A percentile compares a stretch with the other conserved stretches of the same genome.
These are phyloP conservation scores for Parathielavia appendiculata DNA, from an alignment of 495 filamentous ascomycete species.

Conservation along the genomic window DNA sequence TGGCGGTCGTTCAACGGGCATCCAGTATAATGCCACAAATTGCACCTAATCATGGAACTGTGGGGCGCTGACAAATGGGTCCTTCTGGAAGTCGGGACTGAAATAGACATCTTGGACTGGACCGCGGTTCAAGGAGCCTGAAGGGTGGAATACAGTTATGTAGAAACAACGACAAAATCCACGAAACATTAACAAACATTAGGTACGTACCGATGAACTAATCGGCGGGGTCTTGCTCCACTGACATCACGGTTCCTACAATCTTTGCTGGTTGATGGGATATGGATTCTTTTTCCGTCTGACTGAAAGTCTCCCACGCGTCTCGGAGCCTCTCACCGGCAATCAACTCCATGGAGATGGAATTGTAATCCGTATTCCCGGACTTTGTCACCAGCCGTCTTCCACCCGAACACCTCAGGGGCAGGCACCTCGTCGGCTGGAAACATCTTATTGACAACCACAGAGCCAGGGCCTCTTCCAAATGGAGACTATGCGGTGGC, in stretches of 20 bases:
- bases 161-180: background rate
- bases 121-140: background rate
- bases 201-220: background rate
- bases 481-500: background rate
- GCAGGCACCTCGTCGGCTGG: background rate
- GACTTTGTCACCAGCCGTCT: background rate
- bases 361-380: background rate
- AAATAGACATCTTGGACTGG: background rate
- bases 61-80: background rate
- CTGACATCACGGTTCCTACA: background rate
- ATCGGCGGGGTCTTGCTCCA: background rate
- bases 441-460: background rate
- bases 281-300: background rate
- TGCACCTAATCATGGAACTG: background rate
- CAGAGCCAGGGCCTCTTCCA: background rate
- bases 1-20: background rate
- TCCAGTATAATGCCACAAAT: background rate
- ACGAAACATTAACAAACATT: background rate
- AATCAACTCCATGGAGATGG: background rate
- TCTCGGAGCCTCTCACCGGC: background rate
- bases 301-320: background rate
- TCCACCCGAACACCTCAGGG: background rate
- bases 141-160: background rate
- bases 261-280: background rate
- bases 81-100: background rate